Evolutionary conservation across 2,329 filamentous ascomycete species (phyloP).

Genomic region (Talaromyces sp.): DNA sequence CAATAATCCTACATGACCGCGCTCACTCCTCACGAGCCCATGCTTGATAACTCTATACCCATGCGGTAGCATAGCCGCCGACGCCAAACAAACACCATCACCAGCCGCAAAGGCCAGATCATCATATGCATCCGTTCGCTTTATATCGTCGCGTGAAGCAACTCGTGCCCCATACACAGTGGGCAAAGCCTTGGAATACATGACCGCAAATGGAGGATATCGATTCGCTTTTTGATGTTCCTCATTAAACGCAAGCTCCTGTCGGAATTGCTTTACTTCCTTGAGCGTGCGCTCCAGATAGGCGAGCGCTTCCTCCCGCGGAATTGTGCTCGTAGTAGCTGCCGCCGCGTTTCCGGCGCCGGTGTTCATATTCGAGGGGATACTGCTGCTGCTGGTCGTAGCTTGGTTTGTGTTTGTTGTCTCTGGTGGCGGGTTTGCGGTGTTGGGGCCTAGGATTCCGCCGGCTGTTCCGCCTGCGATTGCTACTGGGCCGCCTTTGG

Average conservation of each 20-base stretch:
- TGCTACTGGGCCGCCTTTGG: not conserved
- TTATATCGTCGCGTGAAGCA: slow-evolving; percentile 68
- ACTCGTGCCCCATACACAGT: slow-evolving; percentile 83
- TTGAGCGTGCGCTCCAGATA: slow-evolving; percentile 76
- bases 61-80: slow-evolving; percentile 77
- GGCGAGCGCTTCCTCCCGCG: slow-evolving; percentile 54
- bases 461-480: not conserved
- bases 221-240: slow-evolving; percentile 62
- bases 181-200: slow-evolving; percentile 84
- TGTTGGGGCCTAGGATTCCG: slow-evolving; percentile 14
- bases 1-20: slow-evolving; percentile 82
- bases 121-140: slow-evolving; percentile 75
- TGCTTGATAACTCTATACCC: slow-evolving; percentile 74
- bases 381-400: slow-evolving; percentile 25
- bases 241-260: slow-evolving; percentile 65
- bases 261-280: slow-evolving; percentile 71
- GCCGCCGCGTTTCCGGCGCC: slow-evolving; percentile 17
- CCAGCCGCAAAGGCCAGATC: slow-evolving; percentile 82
- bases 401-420: slow-evolving; percentile 29
- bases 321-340: slow-evolving; percentile 48
- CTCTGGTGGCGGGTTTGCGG: slow-evolving; percentile 30
- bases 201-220: slow-evolving; percentile 78
- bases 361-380: slow-evolving; percentile 21
- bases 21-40: slow-evolving; percentile 74
- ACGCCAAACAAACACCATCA: slow-evolving; percentile 84